Base-by-base conservation (phyloP, 2,329 filamentous ascomycete genomes). In the Aureobasidium lini region DNA sequence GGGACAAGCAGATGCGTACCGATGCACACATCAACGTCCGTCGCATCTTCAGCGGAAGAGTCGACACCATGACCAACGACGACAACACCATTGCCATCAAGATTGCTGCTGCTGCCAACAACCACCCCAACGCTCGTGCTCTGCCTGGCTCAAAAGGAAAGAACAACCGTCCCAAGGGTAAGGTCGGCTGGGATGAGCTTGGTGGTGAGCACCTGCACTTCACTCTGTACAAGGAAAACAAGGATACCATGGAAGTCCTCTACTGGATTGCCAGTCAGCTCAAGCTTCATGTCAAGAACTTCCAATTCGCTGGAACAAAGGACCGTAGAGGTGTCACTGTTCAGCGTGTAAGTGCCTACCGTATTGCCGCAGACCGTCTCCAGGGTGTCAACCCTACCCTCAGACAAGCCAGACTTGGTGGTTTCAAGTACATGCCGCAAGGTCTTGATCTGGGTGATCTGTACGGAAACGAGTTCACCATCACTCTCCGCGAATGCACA, bases 161-260 rank as follows among this genome's bases (percentile, higher is more conserved):
- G 57, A 58, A 61, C 56, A 47, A 53, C 29, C 57, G 54, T 9
- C 65, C 69, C 47, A 71, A 72, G 52, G 73, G 76, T 46, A 81
- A 80, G 65, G 67, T 82, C 37, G 78, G 76, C 56, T 88, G 85
- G 85, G 76, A 84, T 57, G 84, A 88, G 64, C 76, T 86, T 43
- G 85, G 80, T n/a, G 90, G 88, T 16, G 87, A 91, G 50, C 94
- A 90, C 71, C 77, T 96, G 13, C 91, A 96, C 72, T 95, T 96
- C 71, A 93, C 89, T 0, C 79, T 96, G 54, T 95, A 93, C 82
- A 96, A 96, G 75, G 92, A 96, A 75, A 96, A 96, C 75, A 92
- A 93, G 70, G 92, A 96, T 70, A 96, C 92, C 1, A 95, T 96
- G 89, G 92, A 96, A 66, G 87, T 90, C 0, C 80, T 95, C 57